Percentiles rank a stretch among this genome's conserved stretches.
Evolutionary conservation across 2,329 filamentous ascomycete species (phyloP).

Genomic region (Epichloe festucae): DNA sequence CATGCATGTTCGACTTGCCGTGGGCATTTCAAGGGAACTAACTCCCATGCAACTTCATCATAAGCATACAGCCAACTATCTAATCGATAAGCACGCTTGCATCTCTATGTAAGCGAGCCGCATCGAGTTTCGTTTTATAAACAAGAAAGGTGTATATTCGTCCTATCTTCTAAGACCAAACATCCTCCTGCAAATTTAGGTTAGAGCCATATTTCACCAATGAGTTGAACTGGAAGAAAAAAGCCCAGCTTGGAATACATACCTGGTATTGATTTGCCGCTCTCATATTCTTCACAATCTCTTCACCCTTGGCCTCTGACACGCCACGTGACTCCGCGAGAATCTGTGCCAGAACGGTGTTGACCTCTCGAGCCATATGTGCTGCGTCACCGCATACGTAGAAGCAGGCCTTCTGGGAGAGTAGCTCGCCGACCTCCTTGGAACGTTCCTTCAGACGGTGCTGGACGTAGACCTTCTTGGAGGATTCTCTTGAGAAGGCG

Average conservation of each 20-base stretch:
- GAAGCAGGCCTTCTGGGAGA: constrained; percentile 81
- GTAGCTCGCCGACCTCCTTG: constrained; percentile 73
- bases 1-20: no score
- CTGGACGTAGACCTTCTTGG: constrained; percentile 93
- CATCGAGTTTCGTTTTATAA: background rate
- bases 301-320: constrained; percentile 77
- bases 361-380: constrained; percentile 93
- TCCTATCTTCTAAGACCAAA: constrained; percentile 43
- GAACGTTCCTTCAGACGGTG: constrained; percentile 76
- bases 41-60: constrained; percentile 3
- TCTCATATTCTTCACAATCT: constrained; percentile 95
- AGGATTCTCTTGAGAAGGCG: constrained; percentile 82
- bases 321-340: constrained; percentile 74
- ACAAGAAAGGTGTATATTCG: background rate
- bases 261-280: constrained; percentile 93
- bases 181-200: constrained; percentile 44
- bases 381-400: constrained; percentile 97
- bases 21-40: no score
- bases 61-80: background rate
- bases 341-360: constrained; percentile 73
- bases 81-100: background rate
- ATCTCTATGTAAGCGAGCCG: background rate
- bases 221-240: background rate
- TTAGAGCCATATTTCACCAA: background rate
- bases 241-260: constrained; percentile 17